These are phyloP conservation scores for Conringia planisiliqua DNA, from an alignment of 345 rosid species.

Conservation along the genomic window DNA sequence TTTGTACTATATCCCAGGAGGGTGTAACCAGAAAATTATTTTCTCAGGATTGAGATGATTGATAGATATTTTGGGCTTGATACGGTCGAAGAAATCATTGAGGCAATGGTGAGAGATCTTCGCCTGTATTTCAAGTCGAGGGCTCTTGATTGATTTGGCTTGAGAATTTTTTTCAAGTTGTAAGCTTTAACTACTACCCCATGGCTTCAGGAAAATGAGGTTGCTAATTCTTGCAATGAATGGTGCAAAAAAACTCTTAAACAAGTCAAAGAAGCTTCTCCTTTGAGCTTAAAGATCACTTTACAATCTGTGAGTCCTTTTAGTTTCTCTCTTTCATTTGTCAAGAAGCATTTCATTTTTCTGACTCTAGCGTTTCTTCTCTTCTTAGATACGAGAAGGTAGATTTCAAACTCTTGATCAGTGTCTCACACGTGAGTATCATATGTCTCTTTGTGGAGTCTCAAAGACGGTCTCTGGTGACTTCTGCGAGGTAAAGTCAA, in stretches of 20 bases:
- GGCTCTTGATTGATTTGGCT: neutral
- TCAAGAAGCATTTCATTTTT: neutral
- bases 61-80: constrained; percentile 85
- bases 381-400: constrained; percentile 72
- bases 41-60: constrained; percentile 62
- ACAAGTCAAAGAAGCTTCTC: constrained; percentile 81
- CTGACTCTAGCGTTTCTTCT: constrained; percentile 4
- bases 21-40: neutral
- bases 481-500: constrained; percentile 65
- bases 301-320: constrained; percentile 64
- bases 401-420: constrained; percentile 85
- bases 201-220: constrained; percentile 56
- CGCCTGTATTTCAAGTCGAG: neutral
- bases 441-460: constrained; percentile 56
- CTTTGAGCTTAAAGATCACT: constrained; percentile 83
- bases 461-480: constrained; percentile 62
- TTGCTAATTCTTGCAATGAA: constrained; percentile 44
- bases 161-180: neutral
- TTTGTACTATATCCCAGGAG: neutral
- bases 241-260: constrained; percentile 58
- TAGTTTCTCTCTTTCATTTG: constrained; percentile 5
- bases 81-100: constrained; percentile 80
- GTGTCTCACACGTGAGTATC: constrained; percentile 80
- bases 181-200: neutral
- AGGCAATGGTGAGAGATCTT: constrained; percentile 62